Evolutionary conservation across 2,329 filamentous ascomycete species (phyloP).

Genomic region (Lachnellula hyalina): DNA sequence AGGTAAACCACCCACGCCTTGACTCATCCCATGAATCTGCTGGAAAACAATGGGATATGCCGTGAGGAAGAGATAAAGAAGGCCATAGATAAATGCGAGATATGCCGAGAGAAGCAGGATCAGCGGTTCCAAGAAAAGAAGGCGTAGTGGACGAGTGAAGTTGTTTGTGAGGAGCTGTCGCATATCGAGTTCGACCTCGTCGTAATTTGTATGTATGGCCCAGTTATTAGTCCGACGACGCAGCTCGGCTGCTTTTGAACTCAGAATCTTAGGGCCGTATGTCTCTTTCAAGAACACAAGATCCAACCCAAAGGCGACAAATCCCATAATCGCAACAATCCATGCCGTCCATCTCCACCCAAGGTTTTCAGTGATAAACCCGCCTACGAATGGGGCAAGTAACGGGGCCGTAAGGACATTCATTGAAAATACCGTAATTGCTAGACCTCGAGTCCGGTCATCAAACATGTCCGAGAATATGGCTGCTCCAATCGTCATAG

Average conservation of each 20-base stretch:
- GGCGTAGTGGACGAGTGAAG: conserved; percentile 43
- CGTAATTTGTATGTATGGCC: conserved; percentile 40
- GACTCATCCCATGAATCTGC: conserved; percentile 56
- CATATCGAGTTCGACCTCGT: conserved; percentile 20
- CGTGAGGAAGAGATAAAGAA: conserved; percentile 46
- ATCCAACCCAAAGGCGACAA: conserved; percentile 38
- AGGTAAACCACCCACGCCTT: conserved; percentile 51
- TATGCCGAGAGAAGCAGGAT: conserved; percentile 41
- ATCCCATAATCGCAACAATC: conserved; percentile 39
- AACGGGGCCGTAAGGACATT: conserved; percentile 7
- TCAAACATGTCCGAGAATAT: conserved; percentile 21
- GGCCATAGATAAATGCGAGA: conserved; percentile 44
- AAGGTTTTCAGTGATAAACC: conserved; percentile 52
- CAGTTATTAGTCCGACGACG: conserved; percentile 35
- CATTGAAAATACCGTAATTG: conserved; percentile 3
- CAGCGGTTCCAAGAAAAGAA: conserved; percentile 31
- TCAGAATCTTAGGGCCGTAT: conserved; percentile 32
- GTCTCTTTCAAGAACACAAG: conserved; percentile 39
- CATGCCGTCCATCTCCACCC: conserved; percentile 51
- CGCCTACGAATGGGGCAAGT: conserved; percentile 35
- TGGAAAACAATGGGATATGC: conserved; percentile 57
- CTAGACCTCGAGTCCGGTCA: conserved; percentile 6
- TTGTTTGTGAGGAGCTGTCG: conserved; percentile 33
- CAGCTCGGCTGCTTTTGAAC: conserved; percentile 28
- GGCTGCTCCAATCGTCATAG: conserved; percentile 9